These are phyloP conservation scores for Yarrowia sp. DNA, from an alignment of 805 yeast genomes.

Conservation along the genomic window DNA sequence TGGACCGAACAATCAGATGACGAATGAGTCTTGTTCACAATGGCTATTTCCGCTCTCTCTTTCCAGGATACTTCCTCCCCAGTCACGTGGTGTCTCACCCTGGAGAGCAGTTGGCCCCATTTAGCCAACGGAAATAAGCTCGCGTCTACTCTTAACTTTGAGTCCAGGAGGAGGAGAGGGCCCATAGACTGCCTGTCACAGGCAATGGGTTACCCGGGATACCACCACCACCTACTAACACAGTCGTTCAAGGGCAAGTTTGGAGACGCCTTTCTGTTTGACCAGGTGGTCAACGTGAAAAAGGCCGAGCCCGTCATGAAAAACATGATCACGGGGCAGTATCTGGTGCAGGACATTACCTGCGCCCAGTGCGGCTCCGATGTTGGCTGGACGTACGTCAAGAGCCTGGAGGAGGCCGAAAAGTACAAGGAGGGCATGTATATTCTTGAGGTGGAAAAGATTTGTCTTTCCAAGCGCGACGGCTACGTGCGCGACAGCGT, in stretches of 20 bases:
- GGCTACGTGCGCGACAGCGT: not conserved
- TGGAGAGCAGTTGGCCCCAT: not conserved
- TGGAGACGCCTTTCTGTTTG: slow-evolving; percentile 57
- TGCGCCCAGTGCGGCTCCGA: slow-evolving; percentile 54
- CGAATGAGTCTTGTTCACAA: not conserved
- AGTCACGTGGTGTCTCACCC: slow-evolving; percentile 14
- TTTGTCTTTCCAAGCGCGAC: not conserved
- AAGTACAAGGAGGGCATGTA: slow-evolving; percentile 59
- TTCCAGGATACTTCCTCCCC: not conserved
- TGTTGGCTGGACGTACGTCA: slow-evolving; percentile 64
- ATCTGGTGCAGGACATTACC: slow-evolving; percentile 52
- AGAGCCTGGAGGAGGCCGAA: slow-evolving; percentile 46
- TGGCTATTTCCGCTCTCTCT: not conserved
- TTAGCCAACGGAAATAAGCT: not conserved
- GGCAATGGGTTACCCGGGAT: not conserved
- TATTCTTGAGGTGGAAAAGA: slow-evolving; percentile 46
- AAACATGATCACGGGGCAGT: slow-evolving; percentile 59
- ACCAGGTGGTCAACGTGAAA: slow-evolving; percentile 47
- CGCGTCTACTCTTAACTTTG: not conserved
- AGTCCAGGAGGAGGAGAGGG: not conserved
- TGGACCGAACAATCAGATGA: not conserved
- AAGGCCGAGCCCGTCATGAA: slow-evolving; percentile 42
- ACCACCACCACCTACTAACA: not conserved
- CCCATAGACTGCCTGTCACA: too few species aligned
- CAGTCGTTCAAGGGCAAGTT: slow-evolving; percentile 51